Evolutionary conservation across 1,139 yeast genomes (phyloP), one percentile per base, ranked within the genome.

Genomic region (Debaryomyces sp.): DNA sequence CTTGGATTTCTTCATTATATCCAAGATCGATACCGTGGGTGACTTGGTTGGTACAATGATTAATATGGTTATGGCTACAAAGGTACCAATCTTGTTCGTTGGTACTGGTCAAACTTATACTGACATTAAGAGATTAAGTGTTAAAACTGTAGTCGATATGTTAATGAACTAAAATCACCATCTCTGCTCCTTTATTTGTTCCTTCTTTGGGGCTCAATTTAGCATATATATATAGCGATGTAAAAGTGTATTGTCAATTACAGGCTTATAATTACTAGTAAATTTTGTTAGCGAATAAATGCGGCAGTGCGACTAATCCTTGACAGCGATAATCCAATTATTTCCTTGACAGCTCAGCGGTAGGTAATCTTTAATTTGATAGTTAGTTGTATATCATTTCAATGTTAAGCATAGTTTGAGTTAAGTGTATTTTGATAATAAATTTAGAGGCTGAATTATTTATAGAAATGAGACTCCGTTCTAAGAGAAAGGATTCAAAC

Each of bases 61-160:
- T 27, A 92, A 94, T 67, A 90, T 94, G 97, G 97, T 96, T 2
- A 89, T 89, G 77, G 94, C 97, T 4, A 94, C 99, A 0, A 91
- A 91, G 36, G 95, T 94, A 18, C 99, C 99, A 0, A 95, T 94
- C 41, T 75, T 94, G 57, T 94, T 94, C 70, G 95, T 94, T 48
- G 99, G 99, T 26, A 91, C 94, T 2, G 99, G 99, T 9, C 99
- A 94, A 72, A 94, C 96, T 1, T 94, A 95, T 61, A 94, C 99
- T 0, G 99, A 94, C 67, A 77, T 94, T 53, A 84, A 97, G 65
- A 85, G 96, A n/a, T 75, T 94, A 58, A 89, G 96, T 62, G 96
- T 92, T 13, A 90, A 86, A 53, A 86, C 96, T 85, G 96, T 96
- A 0, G 98, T 95, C 18, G 85, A 87, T 54, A 84, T 88, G 77